Evolutionary conservation across 2,329 filamentous ascomycete genomes (phyloP).

Genomic region (Ascochyta clinopodiicola): DNA sequence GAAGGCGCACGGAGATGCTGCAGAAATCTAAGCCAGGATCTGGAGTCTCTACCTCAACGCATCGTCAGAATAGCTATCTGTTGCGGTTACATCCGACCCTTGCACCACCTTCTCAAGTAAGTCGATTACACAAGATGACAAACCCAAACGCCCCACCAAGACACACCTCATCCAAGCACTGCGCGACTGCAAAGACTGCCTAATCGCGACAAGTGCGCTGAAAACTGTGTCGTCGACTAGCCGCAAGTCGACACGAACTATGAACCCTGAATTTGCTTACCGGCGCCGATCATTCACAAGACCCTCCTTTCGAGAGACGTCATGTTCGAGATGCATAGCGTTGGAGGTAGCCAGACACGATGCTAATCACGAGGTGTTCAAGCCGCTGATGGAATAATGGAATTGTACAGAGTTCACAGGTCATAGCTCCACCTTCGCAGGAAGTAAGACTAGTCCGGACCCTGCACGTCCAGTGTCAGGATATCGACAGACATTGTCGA

Average conservation of each 20-base stretch:
- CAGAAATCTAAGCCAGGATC: neutral
- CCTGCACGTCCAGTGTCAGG: neutral
- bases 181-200: conserved; percentile 1
- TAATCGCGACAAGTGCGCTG: neutral
- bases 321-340: conserved; percentile 3
- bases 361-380: neutral
- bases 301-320: neutral
- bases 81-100: neutral
- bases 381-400: neutral
- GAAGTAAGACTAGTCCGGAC: neutral
- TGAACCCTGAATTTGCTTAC: conserved; percentile 5
- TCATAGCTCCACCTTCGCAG: neutral
- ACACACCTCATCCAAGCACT: neutral
- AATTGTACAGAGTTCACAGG: neutral
- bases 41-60: neutral
- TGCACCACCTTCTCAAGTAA: neutral
- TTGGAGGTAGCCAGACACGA: neutral
- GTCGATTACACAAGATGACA: neutral
- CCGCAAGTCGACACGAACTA: neutral
- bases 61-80: neutral
- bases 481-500: neutral
- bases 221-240: no score
- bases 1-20: neutral
- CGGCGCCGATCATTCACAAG: neutral
- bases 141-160: neutral